Evolutionary conservation across 208 protist species (phyloP).

Genomic region (Tritrichomonas musculus): DNA sequence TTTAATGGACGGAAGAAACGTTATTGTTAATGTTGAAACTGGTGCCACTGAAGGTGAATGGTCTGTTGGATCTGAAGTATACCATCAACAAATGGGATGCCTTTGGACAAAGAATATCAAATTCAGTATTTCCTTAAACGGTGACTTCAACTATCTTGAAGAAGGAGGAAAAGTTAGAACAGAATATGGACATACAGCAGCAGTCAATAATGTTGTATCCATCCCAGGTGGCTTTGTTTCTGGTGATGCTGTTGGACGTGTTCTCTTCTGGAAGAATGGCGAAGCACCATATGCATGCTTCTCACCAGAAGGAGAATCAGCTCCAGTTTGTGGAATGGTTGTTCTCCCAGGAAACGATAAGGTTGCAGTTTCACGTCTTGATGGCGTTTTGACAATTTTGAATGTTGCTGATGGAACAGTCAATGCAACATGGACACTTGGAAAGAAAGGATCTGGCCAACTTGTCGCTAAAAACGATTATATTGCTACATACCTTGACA

Average conservation of each 20-base stretch:
- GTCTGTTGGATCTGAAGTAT: not conserved
- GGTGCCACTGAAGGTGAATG: not conserved
- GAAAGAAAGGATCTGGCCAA: not conserved
- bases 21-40: not conserved
- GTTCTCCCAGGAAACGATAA: not conserved
- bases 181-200: not conserved
- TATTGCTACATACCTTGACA: not conserved
- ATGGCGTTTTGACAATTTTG: not conserved
- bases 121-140: not conserved
- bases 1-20: not conserved
- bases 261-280: not conserved
- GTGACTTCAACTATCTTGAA: slow-evolving; percentile 29
- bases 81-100: not conserved
- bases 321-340: not conserved
- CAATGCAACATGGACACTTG: not conserved
- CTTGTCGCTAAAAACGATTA: not conserved
- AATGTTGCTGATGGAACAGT: not conserved
- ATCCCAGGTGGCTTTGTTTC: not conserved
- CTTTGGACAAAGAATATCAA: slow-evolving; percentile 18
- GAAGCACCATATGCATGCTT: not conserved
- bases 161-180: not conserved
- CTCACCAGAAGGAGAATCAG: not conserved
- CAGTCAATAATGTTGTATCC: not conserved
- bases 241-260: not conserved
- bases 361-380: not conserved